Evolutionary conservation across 1,284 basidiomycete species (phyloP), one percentile per base, ranked within the genome.

Genomic region (Cystobasidium pallidum): DNA sequence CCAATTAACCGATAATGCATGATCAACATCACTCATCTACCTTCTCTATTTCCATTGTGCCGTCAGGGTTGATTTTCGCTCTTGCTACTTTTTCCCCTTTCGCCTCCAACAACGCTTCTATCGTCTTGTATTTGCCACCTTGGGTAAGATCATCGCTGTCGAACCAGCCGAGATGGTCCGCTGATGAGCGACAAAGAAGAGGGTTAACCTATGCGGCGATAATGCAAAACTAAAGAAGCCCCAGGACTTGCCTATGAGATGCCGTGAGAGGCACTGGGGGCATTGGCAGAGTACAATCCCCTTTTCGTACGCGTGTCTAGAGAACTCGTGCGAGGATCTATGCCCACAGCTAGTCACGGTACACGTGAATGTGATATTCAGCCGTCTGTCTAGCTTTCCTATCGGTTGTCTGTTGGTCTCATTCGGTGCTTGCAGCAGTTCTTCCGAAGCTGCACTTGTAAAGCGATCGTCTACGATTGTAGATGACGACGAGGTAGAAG

Each of bases 91-190:
- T 84, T 81, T 94, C 91, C 3, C 93, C 93, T 75, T 88, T 89
- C 0, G 86, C 87, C 21, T 84, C 83, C 75, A 95, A 81, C 17
- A 95, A 82, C 75, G 93, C 90, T 80, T 95, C 93, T 1, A 96
- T 83, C 0, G 89, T 95, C 73, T 83, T 86, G 24, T 67, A 64
- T 49, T 72, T 57, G 43, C 62, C 63, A 30, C 70, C 57, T 70
- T 72, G 36, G 28, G 34, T 54, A 54, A 76, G 47, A 75, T 72
- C 51, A 66, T 66, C 49, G 45, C 91, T 88, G 75, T 90, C 88
- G 83, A 96, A 96, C 94, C 94, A 96, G 0, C 91, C 91, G 17
- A 96, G 81, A 78, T 96, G 88, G 79, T 96, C 93, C 8, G 94
- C 93, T 78, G 94, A 92, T 21, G 92, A n/a, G n/a, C n/a, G n/a